Percentiles rank a stretch among this genome's conserved stretches.
These are phyloP conservation scores for Apiotrichum mycotoxinovorans DNA, from an alignment of 1,284 basidiomycete genomes.

Conservation along the genomic window DNA sequence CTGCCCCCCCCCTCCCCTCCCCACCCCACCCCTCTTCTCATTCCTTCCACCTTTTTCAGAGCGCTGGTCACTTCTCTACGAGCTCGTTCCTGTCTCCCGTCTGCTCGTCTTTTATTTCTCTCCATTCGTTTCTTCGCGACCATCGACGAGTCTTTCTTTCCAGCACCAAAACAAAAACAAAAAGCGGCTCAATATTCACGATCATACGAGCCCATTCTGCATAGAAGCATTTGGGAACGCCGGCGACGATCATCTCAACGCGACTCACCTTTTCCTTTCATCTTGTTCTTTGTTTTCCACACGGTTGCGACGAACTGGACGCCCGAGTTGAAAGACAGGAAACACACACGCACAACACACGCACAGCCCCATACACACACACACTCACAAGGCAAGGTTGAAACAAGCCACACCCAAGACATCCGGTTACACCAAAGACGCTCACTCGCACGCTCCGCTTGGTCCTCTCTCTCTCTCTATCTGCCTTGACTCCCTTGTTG, in stretches of 20 bases:
- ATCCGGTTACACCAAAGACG: slow-evolving; percentile 1
- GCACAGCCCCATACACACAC: neutral
- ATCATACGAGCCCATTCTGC: neutral
- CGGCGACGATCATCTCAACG: neutral
- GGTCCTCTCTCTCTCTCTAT: no score
- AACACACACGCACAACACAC: neutral
- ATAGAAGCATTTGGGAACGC: neutral
- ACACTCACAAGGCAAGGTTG: neutral
- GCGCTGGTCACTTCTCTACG: neutral
- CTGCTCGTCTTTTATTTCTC: no score
- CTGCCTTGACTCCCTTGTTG: no score
- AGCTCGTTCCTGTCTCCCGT: no score
- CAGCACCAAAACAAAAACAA: no score
- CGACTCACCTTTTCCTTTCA: neutral
- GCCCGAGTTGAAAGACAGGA: neutral
- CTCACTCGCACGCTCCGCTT: neutral
- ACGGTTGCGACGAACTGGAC: neutral
- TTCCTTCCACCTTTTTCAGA: neutral
- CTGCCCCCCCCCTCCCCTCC: no score
- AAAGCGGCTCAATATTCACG: neutral
- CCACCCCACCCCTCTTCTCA: no score
- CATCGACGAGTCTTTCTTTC: no score
- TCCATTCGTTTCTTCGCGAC: no score
- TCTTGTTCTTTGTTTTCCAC: neutral
- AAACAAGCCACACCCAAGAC: slow-evolving; percentile 5